Evolutionary conservation across 768 basidiomycete species (phyloP), one percentile per base, ranked within the genome.

Genomic region (Tricholoma saponaceum): DNA sequence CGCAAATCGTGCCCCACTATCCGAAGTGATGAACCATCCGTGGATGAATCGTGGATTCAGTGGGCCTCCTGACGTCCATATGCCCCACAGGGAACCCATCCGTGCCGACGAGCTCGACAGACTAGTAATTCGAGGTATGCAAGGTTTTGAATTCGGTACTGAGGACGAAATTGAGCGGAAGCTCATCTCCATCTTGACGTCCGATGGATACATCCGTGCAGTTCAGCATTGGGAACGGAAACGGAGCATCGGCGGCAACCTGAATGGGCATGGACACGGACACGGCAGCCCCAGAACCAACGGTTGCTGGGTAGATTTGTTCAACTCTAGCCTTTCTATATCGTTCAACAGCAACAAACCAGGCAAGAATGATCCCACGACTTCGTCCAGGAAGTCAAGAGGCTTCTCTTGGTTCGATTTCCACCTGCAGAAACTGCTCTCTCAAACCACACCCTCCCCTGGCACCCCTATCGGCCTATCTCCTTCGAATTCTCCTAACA

Each of bases 381-480:
- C 79, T 2, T 78, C 81, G 2, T 74, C 80, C 56, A 83, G 85
- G 74, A 89, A 87, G 66, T 78, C 80, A 18, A 91, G 87, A 68
- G 83, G 96, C n/a, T 98, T 98, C 70, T 94, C 91, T 12, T 96
- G 89, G 2, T 91, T 99, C 67, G 95, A 97, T 67, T 97, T 94
- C 66, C 96, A 95, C 67, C 83, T 91, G 39, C 84, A 89, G 66
- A 98, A 95, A 72, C 72, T 98, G 49, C 95, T 94, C 72, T 82
- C 86, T 0, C 84, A 87, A 1, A 76, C 81, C 32, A 72, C 79
- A 5, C 76, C 77, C 16, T 72, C 75, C 13, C 75, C 79, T 57
- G 66, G 67, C 52, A 73, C 72, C 51, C 76, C 77, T 20, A 64
- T 71, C 49, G 71, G 75, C 58, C 76, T 79, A 60, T 87, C 87